Evolutionary conservation across 805 yeast species (phyloP).

Genomic region (Cyberlindnera nakhonratchasimensis): DNA sequence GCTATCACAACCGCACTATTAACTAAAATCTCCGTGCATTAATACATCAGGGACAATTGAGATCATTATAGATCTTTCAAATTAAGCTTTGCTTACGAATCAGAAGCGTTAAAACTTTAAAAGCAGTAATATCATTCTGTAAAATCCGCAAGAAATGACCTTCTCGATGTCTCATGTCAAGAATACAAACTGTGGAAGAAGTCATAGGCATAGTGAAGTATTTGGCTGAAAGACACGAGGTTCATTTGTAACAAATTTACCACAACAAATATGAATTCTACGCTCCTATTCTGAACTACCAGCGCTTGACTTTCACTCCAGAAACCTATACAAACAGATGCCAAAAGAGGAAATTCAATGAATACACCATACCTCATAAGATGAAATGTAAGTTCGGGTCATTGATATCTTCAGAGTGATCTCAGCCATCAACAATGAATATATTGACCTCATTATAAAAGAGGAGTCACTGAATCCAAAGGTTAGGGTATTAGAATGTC

Average conservation of each 20-base stretch:
- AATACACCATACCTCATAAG: slow-evolving; percentile 39
- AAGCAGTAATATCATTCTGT: slow-evolving; percentile 45
- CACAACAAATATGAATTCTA: slow-evolving; percentile 38
- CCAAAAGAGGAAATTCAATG: slow-evolving; percentile 31
- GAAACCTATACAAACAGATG: slow-evolving; percentile 32
- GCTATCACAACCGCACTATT: slow-evolving; percentile 29
- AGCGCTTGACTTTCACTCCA: slow-evolving; percentile 28
- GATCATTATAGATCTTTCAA: slow-evolving; percentile 32
- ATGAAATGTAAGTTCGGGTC: slow-evolving; percentile 39
- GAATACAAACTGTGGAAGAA: slow-evolving; percentile 39
- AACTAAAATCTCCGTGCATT: slow-evolving; percentile 25
- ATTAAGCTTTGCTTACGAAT: slow-evolving; percentile 43
- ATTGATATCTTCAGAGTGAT: slow-evolving; percentile 41
- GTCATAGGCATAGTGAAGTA: slow-evolving; percentile 28
- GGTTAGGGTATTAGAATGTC: slow-evolving; percentile 34
- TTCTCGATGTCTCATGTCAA: slow-evolving; percentile 43
- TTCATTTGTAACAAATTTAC: slow-evolving; percentile 32
- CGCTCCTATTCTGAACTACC: slow-evolving; percentile 29
- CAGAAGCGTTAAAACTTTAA: slow-evolving; percentile 36
- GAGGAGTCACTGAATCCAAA: slow-evolving; percentile 24
- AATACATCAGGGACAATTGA: slow-evolving; percentile 31
- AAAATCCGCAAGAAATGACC: slow-evolving; percentile 41
- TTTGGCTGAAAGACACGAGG: slow-evolving; percentile 24
- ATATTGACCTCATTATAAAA: slow-evolving; percentile 24
- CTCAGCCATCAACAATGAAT: slow-evolving; percentile 38